These are phyloP conservation scores for Camellia oleifera DNA, from an alignment of 179 eudicot genomes.

Conservation along the genomic window DNA sequence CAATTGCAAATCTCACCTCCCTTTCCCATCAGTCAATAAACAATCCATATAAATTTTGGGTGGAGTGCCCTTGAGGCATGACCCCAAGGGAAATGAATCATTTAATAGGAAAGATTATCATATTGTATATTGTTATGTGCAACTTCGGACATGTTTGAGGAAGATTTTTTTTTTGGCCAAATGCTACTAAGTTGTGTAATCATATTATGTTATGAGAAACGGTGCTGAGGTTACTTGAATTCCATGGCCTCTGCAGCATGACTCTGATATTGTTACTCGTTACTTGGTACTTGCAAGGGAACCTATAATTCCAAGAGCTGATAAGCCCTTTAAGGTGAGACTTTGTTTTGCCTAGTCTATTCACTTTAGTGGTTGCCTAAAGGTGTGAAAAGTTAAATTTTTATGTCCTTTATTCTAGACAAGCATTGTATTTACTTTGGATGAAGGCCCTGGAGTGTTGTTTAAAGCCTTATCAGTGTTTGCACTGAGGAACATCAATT, in stretches of 20 bases:
- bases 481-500: constrained; percentile 55
- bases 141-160: too few relatives aligned
- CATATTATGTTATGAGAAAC: too few relatives aligned
- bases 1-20: background rate
- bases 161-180: background rate
- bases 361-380: background rate
- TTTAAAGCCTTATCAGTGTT: constrained; percentile 66
- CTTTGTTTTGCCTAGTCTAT: background rate
- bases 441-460: constrained; percentile 64
- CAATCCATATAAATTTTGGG: too few relatives aligned
- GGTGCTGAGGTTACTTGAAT: background rate
- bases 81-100: too few relatives aligned
- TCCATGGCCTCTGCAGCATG: constrained; percentile 36
- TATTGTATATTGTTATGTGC: too few relatives aligned
- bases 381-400: background rate
- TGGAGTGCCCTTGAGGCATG: too few relatives aligned
- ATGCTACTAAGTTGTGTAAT: background rate
- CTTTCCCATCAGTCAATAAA: too few relatives aligned
- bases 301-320: constrained; percentile 57
- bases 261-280: constrained; percentile 55
- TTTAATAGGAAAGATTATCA: too few relatives aligned
- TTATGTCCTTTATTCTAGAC: constrained; percentile 32
- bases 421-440: constrained; percentile 65
- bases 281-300: constrained; percentile 63
- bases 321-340: constrained; percentile 53